Percentiles rank a stretch among this genome's conserved stretches.
phyloP scores from a whole-genome alignment of 345 rosid genomes.

The Melaleuca quinquenervia region DNA sequence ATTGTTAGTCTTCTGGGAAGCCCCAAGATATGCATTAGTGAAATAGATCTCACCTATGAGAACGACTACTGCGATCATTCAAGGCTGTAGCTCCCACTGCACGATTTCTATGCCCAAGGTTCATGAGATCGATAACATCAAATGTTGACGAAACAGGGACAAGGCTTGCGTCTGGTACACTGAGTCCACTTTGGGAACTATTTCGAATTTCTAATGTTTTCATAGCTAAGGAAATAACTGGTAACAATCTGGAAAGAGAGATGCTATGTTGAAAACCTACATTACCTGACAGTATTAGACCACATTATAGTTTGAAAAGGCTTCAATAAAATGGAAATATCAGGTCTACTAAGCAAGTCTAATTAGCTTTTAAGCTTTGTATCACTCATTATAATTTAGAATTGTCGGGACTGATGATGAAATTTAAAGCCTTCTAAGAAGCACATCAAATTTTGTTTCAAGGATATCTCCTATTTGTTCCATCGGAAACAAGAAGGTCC shows the following conservation, averaged over 20 bases:
- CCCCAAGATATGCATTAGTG: background rate
- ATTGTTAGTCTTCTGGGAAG: background rate
- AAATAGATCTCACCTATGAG: constrained; percentile 59
- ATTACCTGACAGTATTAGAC: background rate
- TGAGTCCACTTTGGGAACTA: constrained; percentile 85
- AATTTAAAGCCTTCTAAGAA: background rate
- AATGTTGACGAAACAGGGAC: constrained; percentile 73
- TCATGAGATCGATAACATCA: constrained; percentile 89
- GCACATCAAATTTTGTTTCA: constrained; percentile 2
- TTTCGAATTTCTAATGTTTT: constrained; percentile 85
- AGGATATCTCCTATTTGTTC: constrained; percentile 97
- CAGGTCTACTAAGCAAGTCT: background rate
- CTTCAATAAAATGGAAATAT: background rate
- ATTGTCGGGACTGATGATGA: background rate
- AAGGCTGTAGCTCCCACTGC: constrained; percentile 91
- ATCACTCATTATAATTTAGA: background rate
- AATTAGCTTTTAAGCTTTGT: background rate
- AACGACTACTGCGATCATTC: constrained; percentile 97
- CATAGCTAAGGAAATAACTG: background rate
- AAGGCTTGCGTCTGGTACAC: constrained; percentile 88
- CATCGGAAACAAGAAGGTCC: constrained; percentile 80
- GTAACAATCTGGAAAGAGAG: constrained; percentile 27
- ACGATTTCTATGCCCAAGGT: constrained; percentile 81
- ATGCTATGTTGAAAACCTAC: background rate
- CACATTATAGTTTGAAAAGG: background rate